A percentile compares a stretch with the other conserved stretches of the same genome.
These are phyloP conservation scores for Fusarium nematophilum DNA, from an alignment of 2,329 filamentous ascomycete genomes.

Conservation along the genomic window DNA sequence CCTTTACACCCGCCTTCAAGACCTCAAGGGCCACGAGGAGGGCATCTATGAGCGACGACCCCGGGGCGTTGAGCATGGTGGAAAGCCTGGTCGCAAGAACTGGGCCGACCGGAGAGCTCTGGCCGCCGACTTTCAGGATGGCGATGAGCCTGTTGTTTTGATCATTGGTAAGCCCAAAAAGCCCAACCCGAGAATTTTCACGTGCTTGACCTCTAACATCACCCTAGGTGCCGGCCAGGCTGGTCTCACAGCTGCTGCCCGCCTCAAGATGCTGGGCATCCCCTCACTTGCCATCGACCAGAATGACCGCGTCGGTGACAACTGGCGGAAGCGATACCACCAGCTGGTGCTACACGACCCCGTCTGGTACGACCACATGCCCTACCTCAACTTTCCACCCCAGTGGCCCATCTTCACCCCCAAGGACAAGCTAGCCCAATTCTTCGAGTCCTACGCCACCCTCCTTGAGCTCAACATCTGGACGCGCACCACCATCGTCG, in stretches of 20 bases:
- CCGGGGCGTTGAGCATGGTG: conserved; percentile 67
- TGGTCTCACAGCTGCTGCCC: conserved; percentile 67
- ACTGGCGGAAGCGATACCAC: conserved; percentile 72
- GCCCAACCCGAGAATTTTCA: no score
- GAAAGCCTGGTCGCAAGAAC: conserved; percentile 63
- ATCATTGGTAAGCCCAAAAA: conserved; percentile 65
- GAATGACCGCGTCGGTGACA: conserved; percentile 69
- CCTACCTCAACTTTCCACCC: conserved; percentile 72
- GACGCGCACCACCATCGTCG: conserved; percentile 63
- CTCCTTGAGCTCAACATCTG: conserved; percentile 77
- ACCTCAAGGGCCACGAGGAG: conserved; percentile 67
- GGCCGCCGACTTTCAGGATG: conserved; percentile 60
- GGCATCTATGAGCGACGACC: conserved; percentile 58
- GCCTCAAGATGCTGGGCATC: conserved; percentile 69
- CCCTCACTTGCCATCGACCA: conserved; percentile 68
- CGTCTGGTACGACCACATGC: conserved; percentile 70
- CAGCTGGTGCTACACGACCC: conserved; percentile 77
- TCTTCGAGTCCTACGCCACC: conserved; percentile 73
- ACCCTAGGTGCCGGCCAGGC: conserved; percentile 67
- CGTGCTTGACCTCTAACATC: accelerated
- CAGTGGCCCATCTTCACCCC: conserved; percentile 78
- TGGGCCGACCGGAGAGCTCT: conserved; percentile 66
- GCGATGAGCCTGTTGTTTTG: conserved; percentile 65
- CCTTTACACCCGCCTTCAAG: conserved; percentile 68
- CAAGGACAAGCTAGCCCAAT: conserved; percentile 77